phyloP scores from a whole-genome alignment of 768 basidiomycete species.

The Lactarius hatsudake region DNA sequence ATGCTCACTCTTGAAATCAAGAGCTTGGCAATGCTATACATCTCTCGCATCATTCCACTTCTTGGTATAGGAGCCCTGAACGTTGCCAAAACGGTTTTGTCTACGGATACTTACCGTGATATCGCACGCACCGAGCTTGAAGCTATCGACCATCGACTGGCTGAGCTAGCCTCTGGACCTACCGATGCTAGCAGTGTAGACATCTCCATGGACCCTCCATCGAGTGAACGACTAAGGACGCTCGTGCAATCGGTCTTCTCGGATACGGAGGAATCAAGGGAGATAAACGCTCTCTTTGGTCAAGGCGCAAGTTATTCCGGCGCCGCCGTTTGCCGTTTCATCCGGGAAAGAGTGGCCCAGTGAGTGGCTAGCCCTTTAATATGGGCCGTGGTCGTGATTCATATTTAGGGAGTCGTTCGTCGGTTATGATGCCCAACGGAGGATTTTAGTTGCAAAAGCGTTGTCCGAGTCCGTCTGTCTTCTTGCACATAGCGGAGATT shows the following conservation, averaged over 20 bases:
- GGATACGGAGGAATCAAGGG: slow-evolving; percentile 10
- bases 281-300: background rate
- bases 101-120: slow-evolving; percentile 5
- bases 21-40: slow-evolving; percentile 33
- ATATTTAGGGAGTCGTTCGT: slow-evolving; percentile 16
- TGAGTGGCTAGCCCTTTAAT: slow-evolving; percentile 9
- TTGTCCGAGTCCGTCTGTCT: slow-evolving; percentile 21
- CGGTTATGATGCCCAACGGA: slow-evolving; percentile 10
- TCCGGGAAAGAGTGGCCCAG: slow-evolving; percentile 10
- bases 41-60: slow-evolving; percentile 34
- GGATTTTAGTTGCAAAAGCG: slow-evolving; percentile 9
- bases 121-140: slow-evolving; percentile 12
- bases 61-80: slow-evolving; percentile 32
- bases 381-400: background rate
- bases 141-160: slow-evolving; percentile 15
- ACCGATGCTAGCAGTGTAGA: background rate
- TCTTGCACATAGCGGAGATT: slow-evolving; percentile 21
- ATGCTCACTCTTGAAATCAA: slow-evolving; percentile 18
- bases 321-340: slow-evolving; percentile 4
- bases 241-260: slow-evolving; percentile 16
- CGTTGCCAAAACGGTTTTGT: slow-evolving; percentile 25
- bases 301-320: background rate
- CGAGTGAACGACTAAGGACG: background rate
- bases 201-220: background rate
- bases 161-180: slow-evolving; percentile 12